Evolutionary conservation across 1,284 basidiomycete genomes (phyloP), one percentile per base, ranked within the genome.

Genomic region (Papiliotrema fonsecae): DNA sequence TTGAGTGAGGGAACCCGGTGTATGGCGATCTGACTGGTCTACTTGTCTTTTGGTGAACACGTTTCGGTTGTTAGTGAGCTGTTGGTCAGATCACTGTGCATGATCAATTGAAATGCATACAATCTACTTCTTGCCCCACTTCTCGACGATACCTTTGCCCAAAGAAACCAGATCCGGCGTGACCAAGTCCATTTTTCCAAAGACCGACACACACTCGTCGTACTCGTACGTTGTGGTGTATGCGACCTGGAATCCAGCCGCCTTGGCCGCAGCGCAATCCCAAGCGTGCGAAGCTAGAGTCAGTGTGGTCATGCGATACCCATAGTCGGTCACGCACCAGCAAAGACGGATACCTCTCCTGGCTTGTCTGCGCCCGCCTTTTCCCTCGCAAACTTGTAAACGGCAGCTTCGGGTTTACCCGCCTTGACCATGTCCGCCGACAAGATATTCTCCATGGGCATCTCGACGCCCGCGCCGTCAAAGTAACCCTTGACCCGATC

Each of bases 401-500:
- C 56, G 11, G 31, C 58, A 9, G 58, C 39, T 22, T 63, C 58
- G 1, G 61, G 61, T 48, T 63, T 63, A 14, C 61, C 61, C 4
- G 55, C 53, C n/a, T 53, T 50, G 46, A 58, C 55, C 55, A 53
- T 57, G 48, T 63, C 61, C 6, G 61, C 61, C 14, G 61, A 63
- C 6, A 63, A 42, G 42, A 63, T 59, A 40, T 59, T 52, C 32
- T 57, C 53, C n/a, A 56, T 32, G 2, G 61, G 61, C 58, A 63
- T 60, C 45, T 57, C 53, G 14, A 63, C 57, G 11, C 58, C 58
- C 0, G 58, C 58, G 11, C 40, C n/a, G 44, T 63, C 58, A 41
- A 60, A 63, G 57, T 63, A 63, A 13, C 61, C 61, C 51, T 61
- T 60, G 35, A 63, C 57, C 10, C 61, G 47, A 18, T 63, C 61